phyloP scores from a whole-genome alignment of 768 basidiomycete genomes.

The Suillus fuscotomentosus region DNA sequence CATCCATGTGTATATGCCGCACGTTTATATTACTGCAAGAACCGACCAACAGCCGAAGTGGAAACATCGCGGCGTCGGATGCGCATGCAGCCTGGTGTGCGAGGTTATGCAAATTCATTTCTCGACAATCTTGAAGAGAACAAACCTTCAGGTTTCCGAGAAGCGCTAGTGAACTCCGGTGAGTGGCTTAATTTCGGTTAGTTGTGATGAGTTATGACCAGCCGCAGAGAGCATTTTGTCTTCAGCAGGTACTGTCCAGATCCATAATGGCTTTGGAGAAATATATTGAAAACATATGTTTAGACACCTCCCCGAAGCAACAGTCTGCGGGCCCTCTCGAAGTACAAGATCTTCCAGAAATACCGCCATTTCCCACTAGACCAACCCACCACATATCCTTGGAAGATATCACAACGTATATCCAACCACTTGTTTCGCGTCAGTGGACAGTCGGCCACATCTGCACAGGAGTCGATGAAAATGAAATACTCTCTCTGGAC shows the following conservation, averaged over 20 bases:
- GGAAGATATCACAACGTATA: slow-evolving; percentile 30
- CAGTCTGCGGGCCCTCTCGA: not conserved
- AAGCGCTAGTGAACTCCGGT: not conserved
- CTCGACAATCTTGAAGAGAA: not conserved
- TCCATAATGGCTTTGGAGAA: not conserved
- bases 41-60: not conserved
- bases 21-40: not conserved
- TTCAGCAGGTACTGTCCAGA: not conserved
- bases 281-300: not conserved
- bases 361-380: slow-evolving; percentile 28
- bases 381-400: slow-evolving; percentile 35
- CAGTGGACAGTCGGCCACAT: slow-evolving; percentile 26
- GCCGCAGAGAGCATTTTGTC: not conserved
- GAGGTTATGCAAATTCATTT: not conserved
- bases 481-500: slow-evolving; percentile 21
- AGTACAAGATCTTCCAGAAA: slow-evolving; percentile 17
- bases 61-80: not conserved
- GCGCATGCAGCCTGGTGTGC: not conserved
- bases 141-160: not conserved
- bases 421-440: slow-evolving; percentile 36
- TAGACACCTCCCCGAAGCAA: slow-evolving; percentile 7
- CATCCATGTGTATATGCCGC: not conserved
- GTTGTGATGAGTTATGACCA: not conserved
- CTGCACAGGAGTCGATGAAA: slow-evolving; percentile 6
- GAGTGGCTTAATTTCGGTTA: not conserved